Conservation (phyloP, 116 monocot species). For the Trichopus zeylanicus region DNA sequence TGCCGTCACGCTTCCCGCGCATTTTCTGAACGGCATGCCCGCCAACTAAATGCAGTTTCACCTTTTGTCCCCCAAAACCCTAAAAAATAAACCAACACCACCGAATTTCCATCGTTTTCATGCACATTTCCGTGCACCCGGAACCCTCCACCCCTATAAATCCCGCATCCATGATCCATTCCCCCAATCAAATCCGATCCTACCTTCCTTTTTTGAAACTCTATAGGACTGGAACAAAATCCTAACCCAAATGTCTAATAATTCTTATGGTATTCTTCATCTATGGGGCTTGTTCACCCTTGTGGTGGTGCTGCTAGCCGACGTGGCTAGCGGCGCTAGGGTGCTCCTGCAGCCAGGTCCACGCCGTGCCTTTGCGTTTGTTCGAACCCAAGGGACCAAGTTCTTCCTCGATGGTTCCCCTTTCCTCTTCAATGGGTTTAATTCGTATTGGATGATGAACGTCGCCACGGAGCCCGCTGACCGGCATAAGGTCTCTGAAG, state of each 20-base stretch:
- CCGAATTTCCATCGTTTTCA: neutral
- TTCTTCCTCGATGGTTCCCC: slow-evolving; percentile 26
- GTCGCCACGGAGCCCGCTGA: slow-evolving; percentile 15
- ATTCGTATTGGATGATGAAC: slow-evolving; percentile 45
- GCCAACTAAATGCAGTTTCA: no score
- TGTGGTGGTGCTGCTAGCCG: no score
- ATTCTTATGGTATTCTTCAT: no score
- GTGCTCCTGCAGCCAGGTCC: no score
- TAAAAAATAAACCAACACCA: neutral
- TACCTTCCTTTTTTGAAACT: neutral
- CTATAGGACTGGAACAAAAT: no score
- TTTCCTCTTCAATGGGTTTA: slow-evolving; percentile 51
- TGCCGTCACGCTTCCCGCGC: neutral
- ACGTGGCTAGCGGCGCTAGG: no score
- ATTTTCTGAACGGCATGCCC: no score
- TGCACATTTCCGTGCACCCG: neutral
- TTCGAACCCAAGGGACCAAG: slow-evolving; percentile 8
- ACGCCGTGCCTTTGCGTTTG: no score
- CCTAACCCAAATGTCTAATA: no score
- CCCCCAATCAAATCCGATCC: neutral
- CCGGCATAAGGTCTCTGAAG: slow-evolving; percentile 18
- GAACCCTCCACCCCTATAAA: neutral
- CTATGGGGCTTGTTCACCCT: no score
- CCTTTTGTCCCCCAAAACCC: neutral
- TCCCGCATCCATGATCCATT: neutral